Base-by-base conservation (phyloP, 2,329 filamentous ascomycete genomes). In the Xylariaceae sp. region DNA sequence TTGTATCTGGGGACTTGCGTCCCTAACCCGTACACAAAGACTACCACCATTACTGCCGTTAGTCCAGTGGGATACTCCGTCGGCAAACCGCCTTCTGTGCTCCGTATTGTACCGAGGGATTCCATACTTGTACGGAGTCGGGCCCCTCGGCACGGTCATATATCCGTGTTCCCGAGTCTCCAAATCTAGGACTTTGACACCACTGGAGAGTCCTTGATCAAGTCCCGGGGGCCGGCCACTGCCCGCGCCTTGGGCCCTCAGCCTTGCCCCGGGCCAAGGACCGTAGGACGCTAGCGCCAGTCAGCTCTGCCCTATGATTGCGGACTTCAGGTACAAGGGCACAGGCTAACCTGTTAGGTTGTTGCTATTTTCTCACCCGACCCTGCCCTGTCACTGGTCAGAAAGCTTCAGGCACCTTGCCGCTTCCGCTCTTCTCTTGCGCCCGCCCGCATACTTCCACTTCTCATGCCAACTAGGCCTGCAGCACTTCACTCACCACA, bases 331-430 rank as follows among this genome's bases (percentile, higher is more conserved):
- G 29, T 28, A 28, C 25, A 28, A 28, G n/a, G n/a, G n/a, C n/a
- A n/a, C n/a, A n/a, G n/a, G n/a, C n/a, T n/a, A n/a, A n/a, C n/a
- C n/a, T n/a, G n/a, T n/a, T n/a, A n/a, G n/a, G n/a, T n/a, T n/a
- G 19, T 22, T 40, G 31, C 46, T 47, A 47, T 47, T 49, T 49
- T 49, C 46, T 47, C 32, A 43, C 46, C 33, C 33, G 25, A 32
- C 25, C 32, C 14, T 27, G 21, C 25, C 40, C 41, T 31, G 38
- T n/a, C n/a, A n/a, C n/a, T n/a, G n/a, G n/a, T n/a, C n/a, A n/a
- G n/a, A n/a, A n/a, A n/a, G n/a, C n/a, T n/a, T n/a, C n/a, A n/a
- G n/a, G n/a, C n/a, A 39, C 35, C 31, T 31, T 37, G 33, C 29
- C 19, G 35, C 39, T 38, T 31, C 31, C 32, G 29, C 40, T 35